These are phyloP conservation scores for Phytopythium cucurbitacearum DNA, from an alignment of 352 stramenopile species.

Conservation along the genomic window DNA sequence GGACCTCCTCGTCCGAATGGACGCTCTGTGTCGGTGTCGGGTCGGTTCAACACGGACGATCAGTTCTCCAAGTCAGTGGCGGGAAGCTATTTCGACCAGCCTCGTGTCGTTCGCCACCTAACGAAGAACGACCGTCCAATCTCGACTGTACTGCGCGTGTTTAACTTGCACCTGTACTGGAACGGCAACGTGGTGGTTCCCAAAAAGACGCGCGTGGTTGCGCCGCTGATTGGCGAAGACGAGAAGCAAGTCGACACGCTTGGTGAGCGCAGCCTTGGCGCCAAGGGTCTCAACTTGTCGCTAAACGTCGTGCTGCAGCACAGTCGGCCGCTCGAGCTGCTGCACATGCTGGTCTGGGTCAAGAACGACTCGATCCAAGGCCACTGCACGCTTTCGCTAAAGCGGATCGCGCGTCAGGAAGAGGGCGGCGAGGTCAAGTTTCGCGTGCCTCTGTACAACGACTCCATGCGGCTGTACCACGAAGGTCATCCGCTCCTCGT, in stretches of 20 bases:
- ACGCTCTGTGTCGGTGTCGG: conserved; percentile 45
- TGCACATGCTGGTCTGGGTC: conserved; percentile 86
- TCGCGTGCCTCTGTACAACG: conserved; percentile 70
- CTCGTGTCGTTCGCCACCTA: conserved; percentile 61
- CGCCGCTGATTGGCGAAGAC: conserved; percentile 73
- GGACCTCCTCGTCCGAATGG: conserved; percentile 17
- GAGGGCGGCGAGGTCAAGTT: conserved; percentile 73
- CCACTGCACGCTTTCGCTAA: conserved; percentile 78
- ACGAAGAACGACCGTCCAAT: conserved; percentile 46
- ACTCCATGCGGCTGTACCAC: conserved; percentile 75
- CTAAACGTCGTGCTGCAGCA: conserved; percentile 77
- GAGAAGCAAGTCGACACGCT: conserved; percentile 76
- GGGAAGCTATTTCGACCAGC: conserved; percentile 78
- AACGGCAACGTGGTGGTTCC: conserved; percentile 70
- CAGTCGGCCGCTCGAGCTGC: conserved; percentile 55
- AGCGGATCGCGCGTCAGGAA: conserved; percentile 64
- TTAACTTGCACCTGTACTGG: conserved; percentile 74
- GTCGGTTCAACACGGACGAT: conserved; percentile 16
- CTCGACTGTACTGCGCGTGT: conserved; percentile 65
- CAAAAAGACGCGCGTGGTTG: conserved; percentile 73
- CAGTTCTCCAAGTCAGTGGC: conserved; percentile 24
- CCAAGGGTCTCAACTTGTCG: conserved; percentile 51
- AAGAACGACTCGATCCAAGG: conserved; percentile 75
- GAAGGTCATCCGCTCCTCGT: conserved; percentile 65
- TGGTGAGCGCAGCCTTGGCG: conserved; percentile 52